Evolutionary conservation across 768 basidiomycete genomes (phyloP).

Genomic region (Collybia sordida): DNA sequence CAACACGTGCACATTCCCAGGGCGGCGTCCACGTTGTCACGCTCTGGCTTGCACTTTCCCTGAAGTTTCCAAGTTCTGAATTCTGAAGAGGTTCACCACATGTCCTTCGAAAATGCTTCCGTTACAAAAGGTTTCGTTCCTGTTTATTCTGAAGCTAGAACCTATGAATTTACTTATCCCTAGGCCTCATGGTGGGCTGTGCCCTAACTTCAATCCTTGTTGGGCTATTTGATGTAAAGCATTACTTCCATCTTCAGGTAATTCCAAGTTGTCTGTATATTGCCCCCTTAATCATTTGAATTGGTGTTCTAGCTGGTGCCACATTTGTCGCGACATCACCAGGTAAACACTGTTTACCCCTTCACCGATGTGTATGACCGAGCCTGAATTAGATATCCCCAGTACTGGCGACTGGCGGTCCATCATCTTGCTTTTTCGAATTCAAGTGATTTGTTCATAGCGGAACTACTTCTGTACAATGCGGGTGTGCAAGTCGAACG

Average conservation of each 20-base stretch:
- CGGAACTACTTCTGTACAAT: constrained; percentile 72
- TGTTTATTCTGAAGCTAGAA: not conserved
- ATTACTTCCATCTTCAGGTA: constrained; percentile 85
- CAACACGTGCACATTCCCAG: too few relatives aligned
- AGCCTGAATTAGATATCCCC: constrained; percentile 31
- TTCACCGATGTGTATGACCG: constrained; percentile 14
- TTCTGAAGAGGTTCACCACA: constrained; percentile 20
- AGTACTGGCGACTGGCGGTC: constrained; percentile 84
- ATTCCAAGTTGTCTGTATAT: constrained; percentile 15
- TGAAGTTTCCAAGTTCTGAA: not conserved
- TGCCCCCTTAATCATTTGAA: constrained; percentile 9
- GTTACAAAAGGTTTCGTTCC: constrained; percentile 70
- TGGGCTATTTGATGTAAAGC: constrained; percentile 83
- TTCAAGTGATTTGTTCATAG: constrained; percentile 83
- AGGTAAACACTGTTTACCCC: constrained; percentile 47
- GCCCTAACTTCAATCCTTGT: constrained; percentile 72
- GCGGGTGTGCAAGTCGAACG: constrained; percentile 74
- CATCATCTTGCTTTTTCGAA: constrained; percentile 80
- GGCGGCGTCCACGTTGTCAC: not conserved
- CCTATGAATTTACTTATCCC: constrained; percentile 3
- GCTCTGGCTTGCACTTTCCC: not conserved
- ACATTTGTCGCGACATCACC: constrained; percentile 87
- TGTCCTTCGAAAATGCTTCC: constrained; percentile 85
- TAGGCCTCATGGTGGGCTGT: constrained; percentile 76
- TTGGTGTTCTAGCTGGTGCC: constrained; percentile 62